Evolutionary conservation across 805 yeast genomes (phyloP), one percentile per base, ranked within the genome.

Genomic region (Candida chauliodis): DNA sequence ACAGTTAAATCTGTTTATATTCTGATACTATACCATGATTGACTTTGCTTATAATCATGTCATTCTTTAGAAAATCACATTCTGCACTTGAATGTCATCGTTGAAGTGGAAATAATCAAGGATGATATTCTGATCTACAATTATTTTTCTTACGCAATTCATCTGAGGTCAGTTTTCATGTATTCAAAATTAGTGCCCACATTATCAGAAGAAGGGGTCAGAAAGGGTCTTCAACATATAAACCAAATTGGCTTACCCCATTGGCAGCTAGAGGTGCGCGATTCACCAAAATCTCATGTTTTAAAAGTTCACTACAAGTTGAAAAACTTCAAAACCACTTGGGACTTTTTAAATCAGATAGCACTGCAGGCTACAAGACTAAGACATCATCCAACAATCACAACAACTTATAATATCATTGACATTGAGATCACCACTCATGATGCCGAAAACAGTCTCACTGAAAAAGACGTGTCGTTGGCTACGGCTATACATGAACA

Each of bases 341-440:
- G 90, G 88, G 62, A 75, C 8, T 81, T 82, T 49, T 57, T 84
- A 14, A 79, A 75, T 19, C 67, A 69, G 32, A 71, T 84, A 1
- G 73, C 86, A 1, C 56, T 74, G 59, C 59, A 78, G 36, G 71
- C 84, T 0, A 84, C 81, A 51, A 49, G 68, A 1, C 55, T 61
- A 50, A 81, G 78, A 3, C 91, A 84, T 49, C 95, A 84, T 53
- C 91, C 93, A 0, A 78, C 79, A 0, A 75, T 84, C 9, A 67
- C 64, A 0, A 83, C 83, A 3, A 71, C 78, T 0, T 84, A 83
- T 50, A 84, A 78, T 44, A 59, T 63, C 21, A 84, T 83, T 1
- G 60, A 64, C 11, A 43, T 84, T 3, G 61, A 64, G 18, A 53
- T 83, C 26, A 74, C 80, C 1, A 84, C 91, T 0, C 93, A 84